phyloP scores from a whole-genome alignment of 345 rosid genomes.

The Melaleuca quinquenervia region DNA sequence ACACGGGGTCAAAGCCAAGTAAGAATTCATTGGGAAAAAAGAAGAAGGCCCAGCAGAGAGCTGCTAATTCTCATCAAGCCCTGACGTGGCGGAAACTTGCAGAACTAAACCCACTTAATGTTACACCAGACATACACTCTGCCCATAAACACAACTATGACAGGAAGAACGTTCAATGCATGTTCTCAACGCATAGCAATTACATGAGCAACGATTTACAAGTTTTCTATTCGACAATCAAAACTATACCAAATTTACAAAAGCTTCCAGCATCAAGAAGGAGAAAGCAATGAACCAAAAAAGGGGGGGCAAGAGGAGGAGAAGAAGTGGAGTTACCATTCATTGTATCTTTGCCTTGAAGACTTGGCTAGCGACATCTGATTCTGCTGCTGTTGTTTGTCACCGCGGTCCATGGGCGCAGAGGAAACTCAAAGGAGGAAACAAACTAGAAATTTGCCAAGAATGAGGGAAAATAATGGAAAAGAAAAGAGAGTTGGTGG shows the following conservation, averaged over 20 bases:
- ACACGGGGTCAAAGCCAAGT: neutral
- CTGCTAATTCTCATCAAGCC: neutral
- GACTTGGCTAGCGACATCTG: conserved; percentile 63
- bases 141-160: neutral
- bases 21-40: neutral
- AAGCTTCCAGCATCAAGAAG: neutral
- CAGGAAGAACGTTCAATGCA: neutral
- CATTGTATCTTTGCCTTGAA: conserved; percentile 78
- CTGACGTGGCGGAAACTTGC: neutral
- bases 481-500: neutral
- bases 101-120: neutral
- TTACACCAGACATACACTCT: neutral
- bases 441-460: neutral
- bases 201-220: neutral
- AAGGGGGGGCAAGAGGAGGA: neutral
- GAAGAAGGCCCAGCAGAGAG: neutral
- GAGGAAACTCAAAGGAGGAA: neutral
- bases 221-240: neutral
- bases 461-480: neutral
- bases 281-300: neutral
- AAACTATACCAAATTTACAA: neutral
- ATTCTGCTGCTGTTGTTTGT: conserved; percentile 23
- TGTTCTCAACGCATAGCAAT: neutral
- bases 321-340: conserved; percentile 44
- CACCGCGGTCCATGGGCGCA: conserved; percentile 54